Evolutionary conservation across 2,329 filamentous ascomycete species (phyloP), one percentile per base, ranked within the genome.

Genomic region (Phialocephala sp.): DNA sequence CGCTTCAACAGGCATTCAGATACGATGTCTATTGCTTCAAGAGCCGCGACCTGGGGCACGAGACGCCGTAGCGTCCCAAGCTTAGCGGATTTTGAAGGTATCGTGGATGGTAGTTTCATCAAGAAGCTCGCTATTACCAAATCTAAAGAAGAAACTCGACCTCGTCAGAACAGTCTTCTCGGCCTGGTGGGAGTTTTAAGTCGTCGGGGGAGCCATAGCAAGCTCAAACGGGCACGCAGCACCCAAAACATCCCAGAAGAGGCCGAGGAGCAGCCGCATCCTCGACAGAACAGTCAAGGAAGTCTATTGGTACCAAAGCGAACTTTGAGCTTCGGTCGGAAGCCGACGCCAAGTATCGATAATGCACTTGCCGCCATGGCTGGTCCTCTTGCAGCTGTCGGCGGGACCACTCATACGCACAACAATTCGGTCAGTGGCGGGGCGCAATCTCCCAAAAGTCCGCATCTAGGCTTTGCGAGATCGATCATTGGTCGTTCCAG

Each of bases 21-120:
- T 63, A 79, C 82, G 35, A 76, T 83, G 35, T 89, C 87, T 0
- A 80, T 89, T 12, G 76, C 88, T 11, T 90, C 87, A 1, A 81
- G 85, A 67, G 84, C 87, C 15, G 89, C 89, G 20, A 92, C 90
- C 0, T 88, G 90, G 82, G 90, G 90, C 18, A 92, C 90, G 1
- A 84, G 87, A 8, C 85, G 89, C 50, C 84, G 85, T 64, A 90
- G 89, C 75, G 80, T 90, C 58, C 87, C 89, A 1, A 88, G 84
- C 70, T 72, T 63, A 69, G 80, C 32, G 5, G 88, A 91, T 64
- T 78, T 87, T 35, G 87, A 89, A 43, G 86, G 83, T 20, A 79
- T 89, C 52, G 82, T 81, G 9, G 84, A 84, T 62, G 87, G 88
- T 27, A 87, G 83, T 65, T 82, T 91, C 45, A 76, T 91, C 47